These are phyloP conservation scores for Hibiscus trionum DNA, from an alignment of 345 rosid species.

Conservation along the genomic window DNA sequence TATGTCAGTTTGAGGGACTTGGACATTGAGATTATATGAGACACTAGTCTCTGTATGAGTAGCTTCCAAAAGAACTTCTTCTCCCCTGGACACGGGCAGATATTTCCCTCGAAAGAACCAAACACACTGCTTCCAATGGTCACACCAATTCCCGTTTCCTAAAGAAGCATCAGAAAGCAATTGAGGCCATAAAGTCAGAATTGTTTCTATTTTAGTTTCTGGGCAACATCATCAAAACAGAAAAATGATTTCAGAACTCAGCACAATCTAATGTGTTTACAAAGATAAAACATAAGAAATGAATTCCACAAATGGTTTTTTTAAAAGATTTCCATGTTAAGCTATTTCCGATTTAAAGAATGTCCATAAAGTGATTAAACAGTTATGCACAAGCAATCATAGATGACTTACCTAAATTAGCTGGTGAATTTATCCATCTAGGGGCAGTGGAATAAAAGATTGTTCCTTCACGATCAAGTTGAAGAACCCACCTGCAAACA, in stretches of 20 bases:
- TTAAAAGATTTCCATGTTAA: slow-evolving; percentile 5
- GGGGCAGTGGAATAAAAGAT: slow-evolving; percentile 91
- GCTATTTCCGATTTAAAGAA: slow-evolving; percentile 5
- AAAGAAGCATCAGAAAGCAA: slow-evolving; percentile 18
- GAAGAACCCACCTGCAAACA: slow-evolving; percentile 79
- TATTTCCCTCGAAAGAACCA: slow-evolving; percentile 72
- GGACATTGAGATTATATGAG: slow-evolving; percentile 46
- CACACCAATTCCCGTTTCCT: slow-evolving; percentile 79
- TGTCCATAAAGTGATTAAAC: background rate
- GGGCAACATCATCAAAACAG: background rate
- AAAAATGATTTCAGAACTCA: background rate
- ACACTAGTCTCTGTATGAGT: slow-evolving; percentile 52
- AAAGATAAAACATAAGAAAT: background rate
- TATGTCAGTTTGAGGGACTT: slow-evolving; percentile 21
- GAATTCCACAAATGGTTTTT: background rate
- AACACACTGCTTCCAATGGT: slow-evolving; percentile 98
- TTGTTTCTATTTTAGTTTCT: background rate
- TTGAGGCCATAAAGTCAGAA: background rate
- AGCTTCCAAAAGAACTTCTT: slow-evolving; percentile 55
- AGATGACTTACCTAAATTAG: slow-evolving; percentile 34
- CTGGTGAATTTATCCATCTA: slow-evolving; percentile 52
- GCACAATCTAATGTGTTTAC: background rate
- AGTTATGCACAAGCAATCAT: background rate
- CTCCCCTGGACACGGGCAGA: slow-evolving; percentile 40
- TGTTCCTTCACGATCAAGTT: slow-evolving; percentile 79